A percentile compares a stretch with the other conserved stretches of the same genome.
Evolutionary conservation across 805 yeast species (phyloP).

Genomic region (Starmerella cellae): DNA sequence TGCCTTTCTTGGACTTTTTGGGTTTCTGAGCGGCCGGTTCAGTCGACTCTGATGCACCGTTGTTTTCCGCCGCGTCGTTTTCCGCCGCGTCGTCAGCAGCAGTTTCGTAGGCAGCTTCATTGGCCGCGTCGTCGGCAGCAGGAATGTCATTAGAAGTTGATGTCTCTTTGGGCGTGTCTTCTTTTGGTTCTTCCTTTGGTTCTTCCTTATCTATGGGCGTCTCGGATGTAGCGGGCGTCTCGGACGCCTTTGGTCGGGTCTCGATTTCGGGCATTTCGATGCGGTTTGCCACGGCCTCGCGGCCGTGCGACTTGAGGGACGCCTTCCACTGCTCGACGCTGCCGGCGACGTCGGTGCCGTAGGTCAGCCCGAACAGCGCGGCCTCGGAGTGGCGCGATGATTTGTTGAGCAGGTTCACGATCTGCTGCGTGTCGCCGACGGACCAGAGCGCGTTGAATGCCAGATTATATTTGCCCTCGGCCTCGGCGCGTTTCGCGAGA

Average conservation of each 20-base stretch:
- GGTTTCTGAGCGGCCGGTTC: too few relatives aligned
- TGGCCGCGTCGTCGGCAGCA: too few relatives aligned
- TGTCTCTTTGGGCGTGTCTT: too few relatives aligned
- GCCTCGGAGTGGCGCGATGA: conserved; percentile 75
- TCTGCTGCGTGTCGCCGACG: conserved; percentile 52
- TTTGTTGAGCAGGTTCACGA: conserved; percentile 50
- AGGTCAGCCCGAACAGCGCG: conserved; percentile 62
- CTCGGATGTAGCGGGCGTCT: neutral
- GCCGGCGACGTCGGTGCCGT: conserved; percentile 39
- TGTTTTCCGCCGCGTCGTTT: too few relatives aligned
- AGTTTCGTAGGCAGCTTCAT: too few relatives aligned
- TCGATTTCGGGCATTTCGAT: conserved; percentile 25
- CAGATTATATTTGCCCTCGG: conserved; percentile 69
- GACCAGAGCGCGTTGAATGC: conserved; percentile 90
- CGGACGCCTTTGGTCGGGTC: neutral
- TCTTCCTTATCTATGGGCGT: too few relatives aligned
- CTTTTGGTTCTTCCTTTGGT: too few relatives aligned
- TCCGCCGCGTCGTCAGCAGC: too few relatives aligned
- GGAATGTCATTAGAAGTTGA: too few relatives aligned
- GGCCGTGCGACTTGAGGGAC: conserved; percentile 38
- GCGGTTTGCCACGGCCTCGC: conserved; percentile 48
- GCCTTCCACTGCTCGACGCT: conserved; percentile 59
- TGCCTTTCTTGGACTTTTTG: too few relatives aligned
- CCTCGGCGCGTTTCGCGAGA: conserved; percentile 55
- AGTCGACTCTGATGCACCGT: too few relatives aligned